Conservation (phyloP, 768 basidiomycete species). For the Xerocomus potaroensis region DNA sequence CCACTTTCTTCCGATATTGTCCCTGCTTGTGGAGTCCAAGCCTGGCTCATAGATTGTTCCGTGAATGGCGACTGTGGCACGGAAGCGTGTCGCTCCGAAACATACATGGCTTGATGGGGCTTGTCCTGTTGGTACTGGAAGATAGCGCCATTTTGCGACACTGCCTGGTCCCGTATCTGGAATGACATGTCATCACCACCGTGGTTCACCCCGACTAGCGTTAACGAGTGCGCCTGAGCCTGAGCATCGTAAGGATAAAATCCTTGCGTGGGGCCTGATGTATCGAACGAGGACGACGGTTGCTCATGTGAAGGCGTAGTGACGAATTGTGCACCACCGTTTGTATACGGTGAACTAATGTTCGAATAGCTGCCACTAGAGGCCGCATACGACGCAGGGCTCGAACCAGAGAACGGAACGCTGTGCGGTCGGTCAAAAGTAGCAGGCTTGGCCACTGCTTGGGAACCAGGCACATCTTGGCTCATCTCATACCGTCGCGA, state of each 20-base stretch:
- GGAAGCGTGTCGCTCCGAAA: slow-evolving; percentile 20
- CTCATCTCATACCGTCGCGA: slow-evolving; percentile 15
- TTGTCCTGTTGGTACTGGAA: slow-evolving; percentile 24
- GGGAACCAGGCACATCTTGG: slow-evolving; percentile 6
- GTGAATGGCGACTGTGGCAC: slow-evolving; percentile 20
- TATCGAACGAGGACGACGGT: slow-evolving; percentile 18
- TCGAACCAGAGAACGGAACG: slow-evolving; percentile 15
- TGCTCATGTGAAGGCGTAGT: slow-evolving; percentile 21
- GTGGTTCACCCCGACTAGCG: slow-evolving; percentile 18
- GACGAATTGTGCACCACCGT: slow-evolving; percentile 13
- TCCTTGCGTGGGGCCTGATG: slow-evolving; percentile 11
- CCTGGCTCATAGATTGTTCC: slow-evolving; percentile 12
- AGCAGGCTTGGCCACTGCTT: slow-evolving; percentile 8
- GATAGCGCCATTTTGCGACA: slow-evolving; percentile 13
- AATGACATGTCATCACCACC: slow-evolving; percentile 15
- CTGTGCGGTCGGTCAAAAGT: slow-evolving; percentile 25
- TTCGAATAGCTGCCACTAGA: slow-evolving; percentile 24
- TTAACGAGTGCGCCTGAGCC: slow-evolving; percentile 12
- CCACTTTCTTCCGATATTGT: slow-evolving; percentile 14
- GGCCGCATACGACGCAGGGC: slow-evolving; percentile 23
- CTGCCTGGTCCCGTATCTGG: slow-evolving; percentile 13
- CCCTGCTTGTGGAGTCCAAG: slow-evolving; percentile 18
- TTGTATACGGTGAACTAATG: slow-evolving; percentile 25
- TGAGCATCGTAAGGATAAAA: slow-evolving; percentile 24
- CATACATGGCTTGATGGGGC: slow-evolving; percentile 19